phyloP scores from a whole-genome alignment of 768 basidiomycete species.

The Auriculariales sp. region DNA sequence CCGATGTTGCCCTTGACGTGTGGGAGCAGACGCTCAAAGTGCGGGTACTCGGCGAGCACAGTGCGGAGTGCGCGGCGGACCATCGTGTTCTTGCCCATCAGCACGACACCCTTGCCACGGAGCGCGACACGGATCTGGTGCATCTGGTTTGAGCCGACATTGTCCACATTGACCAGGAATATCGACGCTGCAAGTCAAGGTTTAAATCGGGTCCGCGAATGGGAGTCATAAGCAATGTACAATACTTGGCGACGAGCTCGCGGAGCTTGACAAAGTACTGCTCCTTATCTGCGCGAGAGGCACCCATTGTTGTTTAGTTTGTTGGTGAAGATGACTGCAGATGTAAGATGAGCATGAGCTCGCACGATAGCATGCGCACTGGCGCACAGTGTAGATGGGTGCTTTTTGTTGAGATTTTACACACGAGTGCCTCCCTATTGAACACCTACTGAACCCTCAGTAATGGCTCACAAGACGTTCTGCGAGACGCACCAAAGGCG shows the following conservation, averaged over 20 bases:
- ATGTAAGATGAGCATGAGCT: constrained; percentile 1
- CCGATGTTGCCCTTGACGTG: constrained; percentile 96
- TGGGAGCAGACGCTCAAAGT: constrained; percentile 93
- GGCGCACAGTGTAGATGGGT: constrained; percentile 3
- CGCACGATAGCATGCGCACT: constrained; percentile 4
- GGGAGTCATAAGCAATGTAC: constrained; percentile 32
- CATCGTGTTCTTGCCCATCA: constrained; percentile 99
- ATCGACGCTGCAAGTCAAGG: constrained; percentile 61
- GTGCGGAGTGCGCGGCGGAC: constrained; percentile 93
- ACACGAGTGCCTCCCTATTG: constrained; percentile 78
- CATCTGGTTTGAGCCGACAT: constrained; percentile 99
- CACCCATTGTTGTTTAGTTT: constrained; percentile 61
- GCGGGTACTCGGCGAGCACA: constrained; percentile 78
- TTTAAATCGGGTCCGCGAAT: background rate
- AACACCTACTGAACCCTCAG: constrained; percentile 41
- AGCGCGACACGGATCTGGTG: constrained; percentile 93
- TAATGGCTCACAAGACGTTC: background rate
- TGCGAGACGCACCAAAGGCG: background rate
- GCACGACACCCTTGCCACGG: constrained; percentile 88
- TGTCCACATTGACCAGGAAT: constrained; percentile 99
- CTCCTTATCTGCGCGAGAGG: constrained; percentile 77
- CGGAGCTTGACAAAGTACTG: constrained; percentile 87
- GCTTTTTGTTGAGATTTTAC: constrained; percentile 10
- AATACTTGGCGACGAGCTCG: constrained; percentile 79
- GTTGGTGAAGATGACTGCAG: constrained; percentile 1